Conservation (phyloP, 139 green algal species). For the Micractinium sp. region DNA sequence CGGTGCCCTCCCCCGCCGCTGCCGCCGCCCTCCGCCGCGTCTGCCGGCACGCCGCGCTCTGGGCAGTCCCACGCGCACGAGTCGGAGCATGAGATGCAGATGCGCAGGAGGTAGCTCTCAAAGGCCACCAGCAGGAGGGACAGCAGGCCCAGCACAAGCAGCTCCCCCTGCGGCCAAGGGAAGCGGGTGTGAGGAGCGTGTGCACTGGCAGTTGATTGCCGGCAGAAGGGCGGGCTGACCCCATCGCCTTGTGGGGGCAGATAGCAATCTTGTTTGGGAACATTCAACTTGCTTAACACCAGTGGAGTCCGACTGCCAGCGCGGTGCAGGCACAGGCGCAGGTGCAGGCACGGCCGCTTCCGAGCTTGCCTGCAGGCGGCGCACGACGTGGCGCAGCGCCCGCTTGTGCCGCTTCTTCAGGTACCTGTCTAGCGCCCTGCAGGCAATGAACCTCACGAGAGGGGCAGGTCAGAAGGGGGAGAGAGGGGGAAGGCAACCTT, state of each 20-base stretch:
- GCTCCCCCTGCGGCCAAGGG: slow-evolving; percentile 36
- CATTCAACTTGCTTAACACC: too few species aligned
- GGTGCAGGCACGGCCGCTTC: too few species aligned
- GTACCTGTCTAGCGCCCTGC: background rate
- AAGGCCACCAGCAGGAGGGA: slow-evolving; percentile 47
- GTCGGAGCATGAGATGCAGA: slow-evolving; percentile 35
- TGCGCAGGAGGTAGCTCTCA: slow-evolving; percentile 42
- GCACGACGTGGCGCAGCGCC: background rate
- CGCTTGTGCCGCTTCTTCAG: background rate
- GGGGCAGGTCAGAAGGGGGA: too few species aligned
- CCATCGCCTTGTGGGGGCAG: too few species aligned
- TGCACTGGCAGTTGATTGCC: background rate
- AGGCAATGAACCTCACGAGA: too few species aligned
- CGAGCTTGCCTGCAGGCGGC: background rate
- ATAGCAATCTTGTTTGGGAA: too few species aligned
- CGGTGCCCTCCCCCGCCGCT: background rate
- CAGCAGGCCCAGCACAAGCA: slow-evolving; percentile 48
- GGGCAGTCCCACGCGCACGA: slow-evolving; percentile 19
- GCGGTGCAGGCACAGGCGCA: too few species aligned
- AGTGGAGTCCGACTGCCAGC: too few species aligned
- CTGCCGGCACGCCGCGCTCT: too few species aligned
- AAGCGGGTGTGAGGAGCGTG: too few species aligned
- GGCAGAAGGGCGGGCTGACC: background rate
- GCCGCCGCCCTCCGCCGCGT: background rate
- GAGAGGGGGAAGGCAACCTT: too few species aligned